phyloP scores from a whole-genome alignment of 2,329 filamentous ascomycete genomes.

The Ascochyta rabiei region DNA sequence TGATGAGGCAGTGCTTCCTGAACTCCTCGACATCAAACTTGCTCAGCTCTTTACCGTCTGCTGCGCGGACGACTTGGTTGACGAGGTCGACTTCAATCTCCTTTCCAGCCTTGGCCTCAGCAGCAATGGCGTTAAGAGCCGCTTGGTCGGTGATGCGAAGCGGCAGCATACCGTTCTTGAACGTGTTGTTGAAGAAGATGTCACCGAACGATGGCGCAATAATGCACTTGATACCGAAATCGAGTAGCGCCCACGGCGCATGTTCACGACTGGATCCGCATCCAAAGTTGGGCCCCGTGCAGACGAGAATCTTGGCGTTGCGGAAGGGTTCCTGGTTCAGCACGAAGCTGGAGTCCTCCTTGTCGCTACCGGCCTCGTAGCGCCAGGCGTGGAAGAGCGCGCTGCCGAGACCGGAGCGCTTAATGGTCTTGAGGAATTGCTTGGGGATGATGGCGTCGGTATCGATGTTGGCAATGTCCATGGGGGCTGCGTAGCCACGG shows the following conservation, averaged over 20 bases:
- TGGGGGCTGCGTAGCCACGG: conserved; percentile 84
- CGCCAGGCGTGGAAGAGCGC: conserved; percentile 88
- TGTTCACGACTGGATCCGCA: conserved; percentile 93
- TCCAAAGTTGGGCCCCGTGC: conserved; percentile 92
- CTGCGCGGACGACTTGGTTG: conserved; percentile 81
- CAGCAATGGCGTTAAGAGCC: conserved; percentile 72
- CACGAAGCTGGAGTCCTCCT: conserved; percentile 80
- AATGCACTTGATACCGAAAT: conserved; percentile 93
- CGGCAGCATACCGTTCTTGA: conserved; percentile 99
- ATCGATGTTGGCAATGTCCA: conserved; percentile 90
- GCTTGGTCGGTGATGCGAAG: conserved; percentile 73
- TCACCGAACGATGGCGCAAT: conserved; percentile 88
- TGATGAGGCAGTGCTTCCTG: conserved; percentile 89
- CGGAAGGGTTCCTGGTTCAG: conserved; percentile 91
- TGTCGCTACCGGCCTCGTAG: conserved; percentile 68
- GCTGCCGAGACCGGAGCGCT: conserved; percentile 88
- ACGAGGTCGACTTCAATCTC: conserved; percentile 91
- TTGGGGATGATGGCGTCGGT: conserved; percentile 99
- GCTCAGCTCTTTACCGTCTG: conserved; percentile 73
- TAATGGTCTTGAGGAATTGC: conserved; percentile 99
- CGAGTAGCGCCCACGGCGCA: conserved; percentile 93
- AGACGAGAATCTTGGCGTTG: conserved; percentile 84
- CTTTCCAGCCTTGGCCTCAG: conserved; percentile 76
- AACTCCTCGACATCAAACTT: conserved; percentile 90
- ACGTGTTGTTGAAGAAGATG: conserved; percentile 99